Base-by-base conservation (phyloP, 768 basidiomycete species). In the Leccinum subgranulosum region DNA sequence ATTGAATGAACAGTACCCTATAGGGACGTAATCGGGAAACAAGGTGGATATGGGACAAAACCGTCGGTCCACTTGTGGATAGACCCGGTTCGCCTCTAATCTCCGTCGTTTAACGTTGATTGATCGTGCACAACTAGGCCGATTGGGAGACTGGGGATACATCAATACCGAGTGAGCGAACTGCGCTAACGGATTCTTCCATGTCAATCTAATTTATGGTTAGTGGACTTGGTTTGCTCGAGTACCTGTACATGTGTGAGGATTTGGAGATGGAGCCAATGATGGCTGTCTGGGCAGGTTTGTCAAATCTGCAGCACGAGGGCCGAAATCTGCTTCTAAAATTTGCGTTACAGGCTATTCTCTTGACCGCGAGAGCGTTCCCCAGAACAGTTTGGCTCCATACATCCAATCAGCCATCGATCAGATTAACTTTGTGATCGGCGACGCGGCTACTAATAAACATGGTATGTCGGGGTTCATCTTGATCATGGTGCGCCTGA, bases 31-130 rank as follows among this genome's bases (percentile, higher is more conserved):
- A 79, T 0, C 67, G 73, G 28, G 76, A 69, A 9, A 75, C 77
- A 1, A 74, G 86, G 14, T 88, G 86, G 86, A 77, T 82, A 64
- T 88, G 86, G 86, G 82, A 84, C 60, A 75, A 77, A 6, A 87
- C 85, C 7, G 75, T 86, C 21, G 84, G 84, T 3, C 73, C 81
- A 0, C 68, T 86, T n/a, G 64, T 78, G 4, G 69, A 81, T 55
- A 73, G 85, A 43, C 85, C 85, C n/a, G 66, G 66, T 67, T 17
- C 1, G 66, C 45, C 7, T 49, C 28, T 34, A 3, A 8, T 21
- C 10, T 28, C 2, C 1, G 0, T 36, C 21, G n/a, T 4, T 8
- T 52, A 29, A 3, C n/a, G 19, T 25, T 31, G 14, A 54, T 43
- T 66, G 7, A 66, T 34, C 19, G n/a, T 10, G 15, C 51, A 33